A percentile compares a stretch with the other conserved stretches of the same genome.
Conservation (phyloP, 805 yeast species). For the Sugiyamaella qingdaonensis region DNA sequence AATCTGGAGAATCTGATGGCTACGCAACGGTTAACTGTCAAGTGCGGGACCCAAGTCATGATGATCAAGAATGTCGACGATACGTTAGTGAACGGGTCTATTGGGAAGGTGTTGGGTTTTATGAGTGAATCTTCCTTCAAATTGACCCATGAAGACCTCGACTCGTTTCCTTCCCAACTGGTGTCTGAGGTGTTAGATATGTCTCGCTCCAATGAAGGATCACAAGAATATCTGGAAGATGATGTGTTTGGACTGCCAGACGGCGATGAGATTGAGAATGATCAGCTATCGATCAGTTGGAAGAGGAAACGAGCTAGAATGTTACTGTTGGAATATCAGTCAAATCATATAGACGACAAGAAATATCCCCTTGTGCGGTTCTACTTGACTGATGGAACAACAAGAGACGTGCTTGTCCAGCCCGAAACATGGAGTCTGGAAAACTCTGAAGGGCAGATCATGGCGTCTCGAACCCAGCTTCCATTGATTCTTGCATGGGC, state of each 20-base stretch:
- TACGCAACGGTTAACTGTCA: conserved; percentile 55
- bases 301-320: conserved; percentile 18
- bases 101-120: conserved; percentile 70
- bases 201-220: neutral
- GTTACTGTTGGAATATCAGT: conserved; percentile 6
- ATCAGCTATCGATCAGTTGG: conserved; percentile 17
- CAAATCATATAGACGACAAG: conserved; percentile 10
- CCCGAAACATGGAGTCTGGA: conserved; percentile 81
- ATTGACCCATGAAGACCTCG: conserved; percentile 12
- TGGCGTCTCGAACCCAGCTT: conserved; percentile 72
- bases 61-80: conserved; percentile 77
- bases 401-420: conserved; percentile 71
- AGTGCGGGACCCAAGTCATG: conserved; percentile 93
- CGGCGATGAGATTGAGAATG: conserved; percentile 16
- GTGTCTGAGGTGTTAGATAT: conserved; percentile 17
- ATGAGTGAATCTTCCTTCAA: conserved; percentile 31
- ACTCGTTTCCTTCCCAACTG: conserved; percentile 4
- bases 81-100: conserved; percentile 80
- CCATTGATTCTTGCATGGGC: conserved; percentile 97
- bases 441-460: conserved; percentile 61
- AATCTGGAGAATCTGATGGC: conserved; percentile 67
- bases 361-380: conserved; percentile 75
- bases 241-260: conserved; percentile 19
- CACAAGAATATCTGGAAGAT: conserved; percentile 16
- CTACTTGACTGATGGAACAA: conserved; percentile 60